Conservation (phyloP, 2,329 filamentous ascomycete species). For the Epichloe uncinata region DNA sequence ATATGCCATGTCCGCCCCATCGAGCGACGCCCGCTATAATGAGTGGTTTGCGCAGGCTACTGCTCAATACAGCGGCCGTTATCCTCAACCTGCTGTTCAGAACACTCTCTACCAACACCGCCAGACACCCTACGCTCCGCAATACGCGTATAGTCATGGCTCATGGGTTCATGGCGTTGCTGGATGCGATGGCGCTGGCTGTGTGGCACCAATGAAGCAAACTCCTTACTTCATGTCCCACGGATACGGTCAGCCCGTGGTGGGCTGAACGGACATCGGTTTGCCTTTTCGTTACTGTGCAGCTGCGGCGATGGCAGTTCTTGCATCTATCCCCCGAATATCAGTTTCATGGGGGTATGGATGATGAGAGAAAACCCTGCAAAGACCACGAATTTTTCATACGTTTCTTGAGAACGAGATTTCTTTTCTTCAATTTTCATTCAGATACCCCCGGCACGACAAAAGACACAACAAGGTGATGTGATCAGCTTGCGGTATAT, state of each 20-base stretch:
- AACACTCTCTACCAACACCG: conserved; percentile 29
- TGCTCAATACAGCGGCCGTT: conserved; percentile 30
- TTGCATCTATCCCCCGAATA: background rate
- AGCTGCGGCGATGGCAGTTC: background rate
- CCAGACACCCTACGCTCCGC: conserved; percentile 26
- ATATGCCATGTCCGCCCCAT: conserved; percentile 40
- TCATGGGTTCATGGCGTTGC: conserved; percentile 38
- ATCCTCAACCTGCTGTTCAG: conserved; percentile 28
- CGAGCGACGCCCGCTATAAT: conserved; percentile 41
- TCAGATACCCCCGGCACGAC: conserved; percentile 28
- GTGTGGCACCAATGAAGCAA: conserved; percentile 32
- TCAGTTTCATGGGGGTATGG: background rate
- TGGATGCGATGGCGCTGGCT: conserved; percentile 37
- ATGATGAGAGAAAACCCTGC: conserved; percentile 11
- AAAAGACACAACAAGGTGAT: conserved; percentile 16
- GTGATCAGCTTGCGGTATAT: conserved; percentile 14
- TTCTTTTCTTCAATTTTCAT: conserved; percentile 17
- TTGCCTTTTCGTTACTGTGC: background rate
- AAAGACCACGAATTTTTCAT: conserved; percentile 20
- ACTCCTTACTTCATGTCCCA: conserved; percentile 34
- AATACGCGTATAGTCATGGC: conserved; percentile 32
- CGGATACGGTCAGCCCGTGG: conserved; percentile 40
- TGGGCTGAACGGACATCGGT: conserved; percentile 27
- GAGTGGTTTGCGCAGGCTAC: conserved; percentile 40
- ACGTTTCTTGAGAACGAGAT: conserved; percentile 19